Evolutionary conservation across 257 asterid species (phyloP).

Genomic region (Solanum megistacrolobum): DNA sequence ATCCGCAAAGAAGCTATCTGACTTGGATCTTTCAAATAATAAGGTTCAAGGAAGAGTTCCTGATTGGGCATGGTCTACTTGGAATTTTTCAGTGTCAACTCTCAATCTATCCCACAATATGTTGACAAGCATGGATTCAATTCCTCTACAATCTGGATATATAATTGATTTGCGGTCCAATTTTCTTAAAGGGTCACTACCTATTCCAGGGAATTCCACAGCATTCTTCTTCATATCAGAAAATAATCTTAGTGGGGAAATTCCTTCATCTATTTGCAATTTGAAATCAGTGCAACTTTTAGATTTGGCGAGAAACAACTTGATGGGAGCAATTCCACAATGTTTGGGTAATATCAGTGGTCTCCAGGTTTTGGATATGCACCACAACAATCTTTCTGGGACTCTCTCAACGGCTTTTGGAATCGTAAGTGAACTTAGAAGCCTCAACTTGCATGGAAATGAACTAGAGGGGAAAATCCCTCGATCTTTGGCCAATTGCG

Average conservation of each 20-base stretch:
- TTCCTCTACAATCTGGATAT: neutral
- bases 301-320: neutral
- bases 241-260: slow-evolving; percentile 4
- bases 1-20: neutral
- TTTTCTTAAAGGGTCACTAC: neutral
- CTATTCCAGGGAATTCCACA: neutral
- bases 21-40: neutral
- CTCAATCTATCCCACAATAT: neutral
- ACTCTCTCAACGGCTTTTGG: neutral
- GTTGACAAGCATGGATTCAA: neutral
- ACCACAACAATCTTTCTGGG: neutral
- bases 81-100: neutral
- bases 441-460: slow-evolving; percentile 5
- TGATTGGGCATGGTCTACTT: neutral
- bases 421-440: neutral
- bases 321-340: neutral
- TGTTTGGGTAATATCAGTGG: neutral
- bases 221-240: neutral
- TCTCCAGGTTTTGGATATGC: neutral
- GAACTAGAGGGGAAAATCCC: slow-evolving; percentile 12
- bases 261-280: slow-evolving; percentile 3
- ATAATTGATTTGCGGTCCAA: neutral
- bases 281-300: neutral
- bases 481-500: slow-evolving; percentile 4
- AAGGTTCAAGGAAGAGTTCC: neutral